phyloP scores from a whole-genome alignment of 1,284 basidiomycete species.

The Trichosporon sp. region DNA sequence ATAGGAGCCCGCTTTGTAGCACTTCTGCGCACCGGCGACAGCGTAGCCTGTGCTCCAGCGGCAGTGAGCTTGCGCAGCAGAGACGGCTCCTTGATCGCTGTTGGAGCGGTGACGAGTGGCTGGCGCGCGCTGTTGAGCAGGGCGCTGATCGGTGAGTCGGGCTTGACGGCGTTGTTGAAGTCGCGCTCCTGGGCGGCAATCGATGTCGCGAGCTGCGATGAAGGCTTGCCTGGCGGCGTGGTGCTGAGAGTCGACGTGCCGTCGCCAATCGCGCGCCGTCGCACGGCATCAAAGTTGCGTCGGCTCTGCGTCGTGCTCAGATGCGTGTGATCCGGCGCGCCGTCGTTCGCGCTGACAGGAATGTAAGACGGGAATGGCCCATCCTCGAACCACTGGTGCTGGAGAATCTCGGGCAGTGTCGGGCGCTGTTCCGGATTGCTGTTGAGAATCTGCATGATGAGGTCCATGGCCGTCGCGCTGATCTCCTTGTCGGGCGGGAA shows the following conservation, averaged over 20 bases:
- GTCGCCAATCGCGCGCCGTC: slow-evolving; percentile 34
- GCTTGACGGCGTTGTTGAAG: slow-evolving; percentile 91
- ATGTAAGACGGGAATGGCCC: slow-evolving; percentile 77
- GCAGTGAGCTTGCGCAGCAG: slow-evolving; percentile 55
- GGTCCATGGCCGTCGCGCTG: slow-evolving; percentile 65
- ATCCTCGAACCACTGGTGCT: slow-evolving; percentile 75
- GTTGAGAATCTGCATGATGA: slow-evolving; percentile 81
- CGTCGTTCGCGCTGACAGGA: slow-evolving; percentile 68
- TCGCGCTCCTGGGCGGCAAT: slow-evolving; percentile 88
- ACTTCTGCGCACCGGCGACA: slow-evolving; percentile 43
- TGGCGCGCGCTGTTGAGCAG: slow-evolving; percentile 78
- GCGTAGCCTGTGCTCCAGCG: slow-evolving; percentile 40
- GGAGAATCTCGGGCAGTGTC: slow-evolving; percentile 75
- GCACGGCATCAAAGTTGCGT: slow-evolving; percentile 57
- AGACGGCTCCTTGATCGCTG: slow-evolving; percentile 53
- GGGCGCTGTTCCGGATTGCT: slow-evolving; percentile 73
- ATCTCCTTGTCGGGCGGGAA: slow-evolving; percentile 75
- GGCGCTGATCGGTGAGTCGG: slow-evolving; percentile 88
- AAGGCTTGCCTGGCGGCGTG: slow-evolving; percentile 10
- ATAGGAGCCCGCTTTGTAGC: slow-evolving; percentile 53
- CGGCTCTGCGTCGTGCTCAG: slow-evolving; percentile 62
- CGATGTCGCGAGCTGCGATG: slow-evolving; percentile 32
- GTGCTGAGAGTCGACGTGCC: slow-evolving; percentile 14
- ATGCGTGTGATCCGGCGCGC: slow-evolving; percentile 65
- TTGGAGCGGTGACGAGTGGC: slow-evolving; percentile 68